These are phyloP conservation scores for Zygosaccharomyces rouxii DNA, from an alignment of 805 yeast genomes.

Conservation along the genomic window DNA sequence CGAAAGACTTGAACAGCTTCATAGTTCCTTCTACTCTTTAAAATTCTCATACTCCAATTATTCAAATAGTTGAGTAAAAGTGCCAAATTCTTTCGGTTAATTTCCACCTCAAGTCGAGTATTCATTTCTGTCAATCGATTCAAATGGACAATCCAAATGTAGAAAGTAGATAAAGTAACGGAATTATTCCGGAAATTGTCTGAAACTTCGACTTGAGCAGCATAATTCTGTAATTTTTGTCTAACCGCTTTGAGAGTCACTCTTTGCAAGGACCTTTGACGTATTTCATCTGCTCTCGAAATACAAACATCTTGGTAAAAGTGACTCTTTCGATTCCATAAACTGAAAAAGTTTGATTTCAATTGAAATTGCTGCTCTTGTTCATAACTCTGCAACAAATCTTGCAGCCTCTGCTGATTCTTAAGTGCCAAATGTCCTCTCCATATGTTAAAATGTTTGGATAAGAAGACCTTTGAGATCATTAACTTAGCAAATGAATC, in stretches of 20 bases:
- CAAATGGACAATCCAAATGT: slow-evolving; percentile 21
- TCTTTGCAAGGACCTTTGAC: slow-evolving; percentile 5
- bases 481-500: slow-evolving; percentile 5
- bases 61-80: slow-evolving; percentile 28
- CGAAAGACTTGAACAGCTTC: slow-evolving; percentile 34
- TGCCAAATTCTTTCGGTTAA: slow-evolving; percentile 24
- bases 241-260: neutral
- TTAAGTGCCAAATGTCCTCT: neutral
- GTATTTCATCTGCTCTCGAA: slow-evolving; percentile 9
- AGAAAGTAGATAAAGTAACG: slow-evolving; percentile 23
- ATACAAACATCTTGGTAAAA: slow-evolving; percentile 11
- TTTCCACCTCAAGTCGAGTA: slow-evolving; percentile 13
- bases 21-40: slow-evolving; percentile 35
- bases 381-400: slow-evolving; percentile 8
- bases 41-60: slow-evolving; percentile 34
- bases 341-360: neutral
- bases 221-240: neutral
- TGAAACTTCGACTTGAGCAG: slow-evolving; percentile 8
- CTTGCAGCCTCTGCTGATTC: slow-evolving; percentile 6
- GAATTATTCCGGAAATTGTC: slow-evolving; percentile 25
- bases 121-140: slow-evolving; percentile 18
- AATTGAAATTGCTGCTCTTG: neutral
- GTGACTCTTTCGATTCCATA: slow-evolving; percentile 13
- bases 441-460: slow-evolving; percentile 8
- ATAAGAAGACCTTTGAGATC: slow-evolving; percentile 6